A percentile compares a stretch with the other conserved stretches of the same genome.
These are phyloP conservation scores for Thalia dealbata DNA, from an alignment of 176 grass and related monocot species.

Conservation along the genomic window DNA sequence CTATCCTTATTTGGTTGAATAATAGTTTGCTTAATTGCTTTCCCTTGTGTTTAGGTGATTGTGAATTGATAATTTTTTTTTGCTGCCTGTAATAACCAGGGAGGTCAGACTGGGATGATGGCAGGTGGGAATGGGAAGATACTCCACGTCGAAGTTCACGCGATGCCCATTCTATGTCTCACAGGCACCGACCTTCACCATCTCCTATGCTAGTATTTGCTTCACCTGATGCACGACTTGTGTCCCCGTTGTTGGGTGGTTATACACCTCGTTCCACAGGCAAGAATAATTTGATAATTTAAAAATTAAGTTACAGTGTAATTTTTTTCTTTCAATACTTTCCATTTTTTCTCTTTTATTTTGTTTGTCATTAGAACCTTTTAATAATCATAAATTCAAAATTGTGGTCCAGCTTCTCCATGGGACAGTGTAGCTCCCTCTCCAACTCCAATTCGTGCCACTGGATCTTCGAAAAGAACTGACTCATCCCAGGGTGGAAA, in stretches of 20 bases:
- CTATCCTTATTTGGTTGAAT: conserved; percentile 18
- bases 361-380: conserved; percentile 2
- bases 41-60: neutral
- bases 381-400: neutral
- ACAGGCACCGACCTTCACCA: conserved; percentile 45
- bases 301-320: neutral
- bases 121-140: conserved; percentile 93
- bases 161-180: conserved; percentile 39
- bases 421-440: conserved; percentile 84
- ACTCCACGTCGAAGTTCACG: conserved; percentile 53
- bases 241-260: conserved; percentile 82
- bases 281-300: conserved; percentile 15
- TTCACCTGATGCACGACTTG: conserved; percentile 88
- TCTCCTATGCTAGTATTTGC: conserved; percentile 81
- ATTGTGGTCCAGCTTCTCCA: conserved; percentile 44
- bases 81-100: conserved; percentile 27
- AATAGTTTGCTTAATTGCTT: conserved; percentile 7
- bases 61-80: neutral
- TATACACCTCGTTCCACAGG: conserved; percentile 48
- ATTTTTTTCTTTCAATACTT: conserved; percentile 19
- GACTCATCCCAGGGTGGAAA: conserved; percentile 48
- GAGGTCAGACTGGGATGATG: conserved; percentile 84
- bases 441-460: conserved; percentile 66
- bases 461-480: conserved; percentile 70
- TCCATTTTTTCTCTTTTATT: conserved; percentile 8